Percentiles rank a stretch among this genome's conserved stretches.
Conservation (phyloP, 2,329 filamentous ascomycete genomes). For the Cladosporium sp. region DNA sequence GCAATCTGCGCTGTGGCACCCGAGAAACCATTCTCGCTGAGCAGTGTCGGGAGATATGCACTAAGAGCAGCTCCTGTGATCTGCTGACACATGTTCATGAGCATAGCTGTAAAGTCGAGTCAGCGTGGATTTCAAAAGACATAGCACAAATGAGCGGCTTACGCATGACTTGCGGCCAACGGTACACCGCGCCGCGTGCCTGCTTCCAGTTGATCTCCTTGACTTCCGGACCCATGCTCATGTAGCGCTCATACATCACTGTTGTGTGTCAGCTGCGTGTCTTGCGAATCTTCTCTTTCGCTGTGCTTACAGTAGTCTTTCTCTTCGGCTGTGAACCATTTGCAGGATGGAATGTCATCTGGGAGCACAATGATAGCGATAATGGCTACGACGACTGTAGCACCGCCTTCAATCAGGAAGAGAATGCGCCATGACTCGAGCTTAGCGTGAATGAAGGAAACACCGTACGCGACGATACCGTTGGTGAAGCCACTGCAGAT, state of each 20-base stretch:
- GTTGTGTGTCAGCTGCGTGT: background rate
- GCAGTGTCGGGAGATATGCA: slow-evolving; percentile 15
- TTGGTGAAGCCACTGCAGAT: slow-evolving; percentile 12
- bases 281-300: background rate
- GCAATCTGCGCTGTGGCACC: slow-evolving; percentile 15
- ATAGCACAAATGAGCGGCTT: background rate
- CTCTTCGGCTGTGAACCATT: slow-evolving; percentile 63
- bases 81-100: slow-evolving; percentile 16
- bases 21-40: slow-evolving; percentile 13
- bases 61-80: slow-evolving; percentile 15
- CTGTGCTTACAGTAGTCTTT: slow-evolving; percentile 38
- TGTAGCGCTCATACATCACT: slow-evolving; percentile 16
- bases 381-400: slow-evolving; percentile 54
- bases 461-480: slow-evolving; percentile 14
- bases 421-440: slow-evolving; percentile 56
- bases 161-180: slow-evolving; percentile 16
- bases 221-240: slow-evolving; percentile 14
- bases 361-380: slow-evolving; percentile 70
- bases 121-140: background rate
- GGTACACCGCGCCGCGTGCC: slow-evolving; percentile 14
- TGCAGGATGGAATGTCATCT: slow-evolving; percentile 57
- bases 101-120: slow-evolving; percentile 3
- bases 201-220: slow-evolving; percentile 17
- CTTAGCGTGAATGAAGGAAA: slow-evolving; percentile 13
- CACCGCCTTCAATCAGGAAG: slow-evolving; percentile 57